Evolutionary conservation across 768 basidiomycete genomes (phyloP).

Genomic region (Phaeolepiota aurea): DNA sequence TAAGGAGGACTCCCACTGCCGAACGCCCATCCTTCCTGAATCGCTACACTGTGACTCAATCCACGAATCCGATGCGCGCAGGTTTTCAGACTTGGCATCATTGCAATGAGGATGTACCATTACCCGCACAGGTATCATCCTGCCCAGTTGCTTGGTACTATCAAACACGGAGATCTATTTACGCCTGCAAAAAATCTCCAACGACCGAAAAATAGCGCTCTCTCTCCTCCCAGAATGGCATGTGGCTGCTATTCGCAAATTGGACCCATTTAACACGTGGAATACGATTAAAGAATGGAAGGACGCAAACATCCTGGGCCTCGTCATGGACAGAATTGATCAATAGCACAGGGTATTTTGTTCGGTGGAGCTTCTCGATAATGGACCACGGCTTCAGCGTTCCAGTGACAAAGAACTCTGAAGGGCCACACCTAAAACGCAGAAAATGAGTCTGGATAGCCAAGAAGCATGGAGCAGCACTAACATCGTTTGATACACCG

Average conservation of each 20-base stretch:
- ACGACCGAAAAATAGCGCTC: slow-evolving; percentile 7
- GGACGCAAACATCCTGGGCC: slow-evolving; percentile 25
- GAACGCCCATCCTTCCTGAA: too few species aligned
- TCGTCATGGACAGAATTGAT: slow-evolving; percentile 34
- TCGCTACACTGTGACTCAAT: too few species aligned
- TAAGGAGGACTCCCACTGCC: too few species aligned
- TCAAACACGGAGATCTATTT: too few species aligned
- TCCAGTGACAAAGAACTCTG: slow-evolving; percentile 26
- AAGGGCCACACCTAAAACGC: slow-evolving; percentile 27
- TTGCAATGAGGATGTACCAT: too few species aligned
- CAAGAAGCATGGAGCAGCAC: slow-evolving; percentile 6
- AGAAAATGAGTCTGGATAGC: slow-evolving; percentile 2
- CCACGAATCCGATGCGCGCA: too few species aligned
- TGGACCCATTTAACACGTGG: slow-evolving; percentile 36
- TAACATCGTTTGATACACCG: slow-evolving; percentile 35
- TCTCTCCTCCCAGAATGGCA: slow-evolving; percentile 33
- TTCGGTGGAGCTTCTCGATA: slow-evolving; percentile 32
- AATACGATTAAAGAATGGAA: slow-evolving; percentile 29
- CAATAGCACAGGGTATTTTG: slow-evolving; percentile 28
- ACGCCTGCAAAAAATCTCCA: neutral
- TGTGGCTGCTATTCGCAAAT: slow-evolving; percentile 33
- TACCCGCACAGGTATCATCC: too few species aligned
- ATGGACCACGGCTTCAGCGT: slow-evolving; percentile 38
- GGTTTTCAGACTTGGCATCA: too few species aligned
- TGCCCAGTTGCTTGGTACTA: too few species aligned